Evolutionary conservation across 2,329 filamentous ascomycete species (phyloP), one percentile per base, ranked within the genome.

Genomic region (Penicillium oxalicum): DNA sequence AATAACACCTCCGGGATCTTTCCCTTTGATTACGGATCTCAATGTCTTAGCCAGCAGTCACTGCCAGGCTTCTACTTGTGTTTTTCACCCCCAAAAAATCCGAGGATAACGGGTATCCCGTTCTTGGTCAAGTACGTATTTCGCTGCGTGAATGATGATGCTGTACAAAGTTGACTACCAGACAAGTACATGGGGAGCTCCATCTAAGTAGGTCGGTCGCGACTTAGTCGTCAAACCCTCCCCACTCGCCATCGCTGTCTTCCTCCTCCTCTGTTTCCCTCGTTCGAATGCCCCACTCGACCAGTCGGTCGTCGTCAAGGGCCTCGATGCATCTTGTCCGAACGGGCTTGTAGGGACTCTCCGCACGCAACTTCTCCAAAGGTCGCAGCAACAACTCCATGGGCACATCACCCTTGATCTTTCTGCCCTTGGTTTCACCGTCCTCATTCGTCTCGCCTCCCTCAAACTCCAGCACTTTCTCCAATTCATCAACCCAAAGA

Each of bases 401-500:
- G 5, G 70, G 70, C 32, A 70, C 58, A 45, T 66, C 65, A 2
- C 61, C 62, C 48, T 66, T 65, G 38, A 70, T 60, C 52, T 67
- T 70, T 26, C 62, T 58, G 35, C 49, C 57, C 24, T 39, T 40
- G 64, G 44, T 29, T 12, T 54, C 52, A 13, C 50, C 54, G 26
- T 68, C 61, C 3, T 61, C 53, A 44, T 68, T 62, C 9, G 60
- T 61, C 11, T 72, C 70, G 4, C 68, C 70, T 9, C 71, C 69
- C 8, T 70, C 71, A 33, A 71, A 70, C 9, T 79, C 74, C 45
- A 83, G 80, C 32, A 82, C 80, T 63, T 83, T 84, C 69, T 91
- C 87, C 60, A 91, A 70, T 76, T 96, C 91, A 67, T 97, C 93
- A 7, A 95, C 79, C 82, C 87, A 97, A 46, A 97, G 79, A 72